Evolutionary conservation across 257 asterid species (phyloP).

Genomic region (Vinca minor): DNA sequence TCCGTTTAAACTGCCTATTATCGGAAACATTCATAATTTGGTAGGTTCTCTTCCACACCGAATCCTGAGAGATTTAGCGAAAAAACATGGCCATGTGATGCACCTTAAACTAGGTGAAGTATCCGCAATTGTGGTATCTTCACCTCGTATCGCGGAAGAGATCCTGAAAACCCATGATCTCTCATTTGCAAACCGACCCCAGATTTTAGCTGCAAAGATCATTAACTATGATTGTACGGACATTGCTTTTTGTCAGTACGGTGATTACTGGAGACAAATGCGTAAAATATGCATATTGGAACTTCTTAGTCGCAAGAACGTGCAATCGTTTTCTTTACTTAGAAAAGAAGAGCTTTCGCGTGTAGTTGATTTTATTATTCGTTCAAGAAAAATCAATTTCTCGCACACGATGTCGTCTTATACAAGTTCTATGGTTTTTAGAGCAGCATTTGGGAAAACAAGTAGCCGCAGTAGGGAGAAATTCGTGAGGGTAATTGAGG

Average conservation of each 20-base stretch:
- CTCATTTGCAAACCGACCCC: conserved; percentile 15
- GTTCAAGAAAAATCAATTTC: neutral
- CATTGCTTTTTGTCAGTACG: neutral
- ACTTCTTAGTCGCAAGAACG: neutral
- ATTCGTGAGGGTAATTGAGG: too few species aligned
- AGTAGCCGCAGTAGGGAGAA: too few species aligned
- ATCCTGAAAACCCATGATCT: conserved; percentile 19
- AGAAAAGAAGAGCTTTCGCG: neutral
- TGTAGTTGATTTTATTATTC: neutral
- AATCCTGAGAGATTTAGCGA: neutral
- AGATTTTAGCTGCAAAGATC: neutral
- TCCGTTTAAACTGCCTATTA: neutral
- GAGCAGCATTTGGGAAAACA: too few species aligned
- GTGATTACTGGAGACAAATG: too few species aligned
- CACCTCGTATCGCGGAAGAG: conserved; percentile 14
- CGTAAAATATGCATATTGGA: too few species aligned
- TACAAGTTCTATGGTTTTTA: neutral
- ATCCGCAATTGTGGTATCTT: conserved; percentile 17
- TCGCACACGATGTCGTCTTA: neutral
- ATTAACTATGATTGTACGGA: neutral
- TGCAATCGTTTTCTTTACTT: neutral
- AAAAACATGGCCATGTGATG: too few species aligned
- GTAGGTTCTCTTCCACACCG: neutral
- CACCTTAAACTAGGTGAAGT: conserved; percentile 19
- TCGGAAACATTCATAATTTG: too few species aligned